Percentiles rank a stretch among this genome's conserved stretches.
Conservation (phyloP, 1,284 basidiomycete species). For the Sporisorium reilianum region DNA sequence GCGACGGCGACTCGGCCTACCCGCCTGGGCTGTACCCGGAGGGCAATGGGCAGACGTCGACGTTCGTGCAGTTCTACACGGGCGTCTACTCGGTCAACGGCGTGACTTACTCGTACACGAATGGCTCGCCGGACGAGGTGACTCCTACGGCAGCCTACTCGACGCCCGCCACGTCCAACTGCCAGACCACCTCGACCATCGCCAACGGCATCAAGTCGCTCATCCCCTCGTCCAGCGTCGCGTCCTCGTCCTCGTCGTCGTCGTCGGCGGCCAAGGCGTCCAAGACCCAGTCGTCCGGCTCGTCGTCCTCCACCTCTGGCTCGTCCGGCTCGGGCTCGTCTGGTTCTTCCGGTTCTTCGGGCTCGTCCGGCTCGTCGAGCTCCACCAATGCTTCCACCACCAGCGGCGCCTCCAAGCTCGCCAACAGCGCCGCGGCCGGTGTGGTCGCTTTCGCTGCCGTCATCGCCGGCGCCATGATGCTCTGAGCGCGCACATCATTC, state of each 20-base stretch:
- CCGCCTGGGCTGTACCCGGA: slow-evolving; percentile 66
- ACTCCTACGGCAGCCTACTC: slow-evolving; percentile 67
- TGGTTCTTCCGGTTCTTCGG: slow-evolving; percentile 13
- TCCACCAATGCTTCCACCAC: slow-evolving; percentile 10
- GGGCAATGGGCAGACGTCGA: slow-evolving; percentile 58
- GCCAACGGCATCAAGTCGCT: slow-evolving; percentile 63
- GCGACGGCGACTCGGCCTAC: slow-evolving; percentile 68
- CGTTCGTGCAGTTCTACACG: slow-evolving; percentile 66
- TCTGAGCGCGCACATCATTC: slow-evolving; percentile 27
- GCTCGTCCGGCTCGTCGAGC: slow-evolving; percentile 7
- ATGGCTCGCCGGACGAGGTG: slow-evolving; percentile 57
- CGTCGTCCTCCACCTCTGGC: slow-evolving; percentile 13
- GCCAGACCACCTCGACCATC: slow-evolving; percentile 51
- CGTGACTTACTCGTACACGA: slow-evolving; percentile 58
- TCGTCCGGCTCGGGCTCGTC: slow-evolving; percentile 14
- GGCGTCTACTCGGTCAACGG: slow-evolving; percentile 53
- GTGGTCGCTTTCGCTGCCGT: slow-evolving; percentile 31
- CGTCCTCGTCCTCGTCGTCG: slow-evolving; percentile 14
- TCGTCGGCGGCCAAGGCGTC: slow-evolving; percentile 24
- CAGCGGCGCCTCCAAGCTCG: slow-evolving; percentile 30
- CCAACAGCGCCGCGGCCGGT: slow-evolving; percentile 22
- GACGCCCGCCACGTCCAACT: slow-evolving; percentile 62
- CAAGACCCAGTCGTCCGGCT: slow-evolving; percentile 7
- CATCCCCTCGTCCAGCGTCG: slow-evolving; percentile 18
- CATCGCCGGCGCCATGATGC: slow-evolving; percentile 50